Percentiles rank a stretch among this genome's conserved stretches.
Evolutionary conservation across 192 early-diverging fungal genomes (phyloP).

Genomic region (Entomortierella lignicola): DNA sequence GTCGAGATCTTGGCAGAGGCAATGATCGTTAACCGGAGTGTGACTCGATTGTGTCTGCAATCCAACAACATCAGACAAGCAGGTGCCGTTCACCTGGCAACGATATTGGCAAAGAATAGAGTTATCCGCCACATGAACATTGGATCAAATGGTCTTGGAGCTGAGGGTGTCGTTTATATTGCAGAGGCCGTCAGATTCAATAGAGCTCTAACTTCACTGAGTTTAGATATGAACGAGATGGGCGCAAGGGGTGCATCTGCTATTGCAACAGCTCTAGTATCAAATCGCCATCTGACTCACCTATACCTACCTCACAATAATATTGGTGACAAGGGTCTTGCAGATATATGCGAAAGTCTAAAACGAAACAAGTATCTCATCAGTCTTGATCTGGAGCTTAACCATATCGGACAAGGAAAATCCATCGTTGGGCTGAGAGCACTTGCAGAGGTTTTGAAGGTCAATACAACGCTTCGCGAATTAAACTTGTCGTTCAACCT

Average conservation of each 20-base stretch:
- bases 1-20: constrained; percentile 49
- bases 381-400: constrained; percentile 53
- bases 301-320: constrained; percentile 56
- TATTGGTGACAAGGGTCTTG: constrained; percentile 50
- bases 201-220: constrained; percentile 41
- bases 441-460: constrained; percentile 28
- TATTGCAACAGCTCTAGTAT: constrained; percentile 27
- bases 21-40: constrained; percentile 37
- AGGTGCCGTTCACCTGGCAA: constrained; percentile 47
- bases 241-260: constrained; percentile 27
- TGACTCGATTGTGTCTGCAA: constrained; percentile 51
- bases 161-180: constrained; percentile 30
- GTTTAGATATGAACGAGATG: constrained; percentile 58
- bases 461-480: constrained; percentile 46
- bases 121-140: constrained; percentile 56
- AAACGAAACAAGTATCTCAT: constrained; percentile 35
- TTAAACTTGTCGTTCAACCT: constrained; percentile 54
- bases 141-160: constrained; percentile 48
- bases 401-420: constrained; percentile 47
- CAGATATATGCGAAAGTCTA: constrained; percentile 39
- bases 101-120: constrained; percentile 54
- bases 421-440: constrained; percentile 35
- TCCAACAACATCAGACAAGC: constrained; percentile 54
- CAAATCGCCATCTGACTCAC: constrained; percentile 53
- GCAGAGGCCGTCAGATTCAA: constrained; percentile 53